Conservation (phyloP, 164 flowering plant genomes). For the Nymphaea thermarum region DNA sequence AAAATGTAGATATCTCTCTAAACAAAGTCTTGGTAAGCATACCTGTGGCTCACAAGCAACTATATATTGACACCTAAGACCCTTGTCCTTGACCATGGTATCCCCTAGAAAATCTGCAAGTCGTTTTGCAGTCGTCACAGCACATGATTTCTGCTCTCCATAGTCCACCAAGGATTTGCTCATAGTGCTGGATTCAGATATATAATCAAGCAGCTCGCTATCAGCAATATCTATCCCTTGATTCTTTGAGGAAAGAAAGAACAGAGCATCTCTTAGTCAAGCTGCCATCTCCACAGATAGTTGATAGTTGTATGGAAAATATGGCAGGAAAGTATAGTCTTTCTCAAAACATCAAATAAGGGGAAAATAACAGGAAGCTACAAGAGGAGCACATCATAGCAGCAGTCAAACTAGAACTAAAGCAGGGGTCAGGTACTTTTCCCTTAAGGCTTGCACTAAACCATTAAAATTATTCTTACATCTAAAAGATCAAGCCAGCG, state of each 20-base stretch:
- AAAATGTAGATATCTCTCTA: too few species aligned
- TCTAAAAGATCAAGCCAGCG: conserved; percentile 99
- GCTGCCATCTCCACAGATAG: too few species aligned
- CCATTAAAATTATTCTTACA: conserved; percentile 29
- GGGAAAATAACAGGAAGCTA: too few species aligned
- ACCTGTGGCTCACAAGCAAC: conserved; percentile 98
- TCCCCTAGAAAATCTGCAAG: conserved; percentile 97
- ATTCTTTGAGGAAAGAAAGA: conserved; percentile 26
- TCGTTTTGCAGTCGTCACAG: conserved; percentile 95
- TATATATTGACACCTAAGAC: conserved; percentile 84
- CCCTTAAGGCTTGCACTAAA: too few species aligned
- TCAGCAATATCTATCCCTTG: conserved; percentile 94
- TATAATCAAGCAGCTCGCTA: conserved; percentile 88
- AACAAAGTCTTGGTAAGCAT: background rate
- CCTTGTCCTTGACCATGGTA: conserved; percentile 96
- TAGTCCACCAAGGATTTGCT: conserved; percentile 95
- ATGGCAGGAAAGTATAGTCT: too few species aligned
- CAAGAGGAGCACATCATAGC: too few species aligned
- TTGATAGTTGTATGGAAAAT: too few species aligned
- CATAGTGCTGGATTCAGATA: conserved; percentile 99
- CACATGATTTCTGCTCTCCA: conserved; percentile 98
- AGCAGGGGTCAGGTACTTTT: too few species aligned
- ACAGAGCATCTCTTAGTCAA: too few species aligned
- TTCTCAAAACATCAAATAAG: too few species aligned
- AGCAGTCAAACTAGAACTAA: too few species aligned